phyloP scores from a whole-genome alignment of 192 early-diverging fungal species.

The Coemansia sp. region DNA sequence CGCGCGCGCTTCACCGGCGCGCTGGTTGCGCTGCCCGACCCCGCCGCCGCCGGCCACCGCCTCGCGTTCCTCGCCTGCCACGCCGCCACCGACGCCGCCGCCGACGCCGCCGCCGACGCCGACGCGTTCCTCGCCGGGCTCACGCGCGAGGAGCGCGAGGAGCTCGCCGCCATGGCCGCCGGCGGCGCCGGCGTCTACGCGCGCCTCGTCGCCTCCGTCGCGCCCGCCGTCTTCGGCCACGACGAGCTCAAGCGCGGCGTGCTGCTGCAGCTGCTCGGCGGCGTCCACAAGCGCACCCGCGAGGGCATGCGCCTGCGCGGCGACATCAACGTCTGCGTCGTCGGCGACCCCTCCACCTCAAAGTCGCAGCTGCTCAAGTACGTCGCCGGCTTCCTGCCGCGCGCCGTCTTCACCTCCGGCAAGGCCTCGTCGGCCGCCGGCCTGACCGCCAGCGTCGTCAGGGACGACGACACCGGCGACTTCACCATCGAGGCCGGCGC shows the following conservation, averaged over 20 bases:
- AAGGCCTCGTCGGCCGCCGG: conserved; percentile 91
- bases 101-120: conserved; percentile 62
- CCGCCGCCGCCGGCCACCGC: conserved; percentile 79
- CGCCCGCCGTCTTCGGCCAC: conserved; percentile 91
- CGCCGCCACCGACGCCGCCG: conserved; percentile 52
- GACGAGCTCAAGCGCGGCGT: conserved; percentile 95
- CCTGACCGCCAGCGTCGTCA: conserved; percentile 87
- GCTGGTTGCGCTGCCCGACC: conserved; percentile 90
- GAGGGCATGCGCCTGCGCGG: conserved; percentile 95
- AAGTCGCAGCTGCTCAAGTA: conserved; percentile 87
- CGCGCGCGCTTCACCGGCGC: conserved; percentile 84
- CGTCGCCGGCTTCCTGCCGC: conserved; percentile 84
- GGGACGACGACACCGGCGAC: conserved; percentile 95
- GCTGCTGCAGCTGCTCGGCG: conserved; percentile 89
- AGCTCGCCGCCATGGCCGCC: conserved; percentile 69
- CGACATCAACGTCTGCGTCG: conserved; percentile 96
- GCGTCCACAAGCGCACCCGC: conserved; percentile 88
- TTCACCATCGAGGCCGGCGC: conserved; percentile 98
- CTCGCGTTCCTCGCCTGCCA: conserved; percentile 84
- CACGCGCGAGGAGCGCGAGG: conserved; percentile 70
- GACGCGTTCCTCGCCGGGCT: conserved; percentile 63
- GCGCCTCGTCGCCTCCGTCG: conserved; percentile 77
- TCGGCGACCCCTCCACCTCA: conserved; percentile 92
- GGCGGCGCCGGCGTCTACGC: conserved; percentile 65
- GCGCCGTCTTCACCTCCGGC: conserved; percentile 84